Evolutionary conservation across 1,284 basidiomycete species (phyloP).

Genomic region (Ceratobasidium sp.): DNA sequence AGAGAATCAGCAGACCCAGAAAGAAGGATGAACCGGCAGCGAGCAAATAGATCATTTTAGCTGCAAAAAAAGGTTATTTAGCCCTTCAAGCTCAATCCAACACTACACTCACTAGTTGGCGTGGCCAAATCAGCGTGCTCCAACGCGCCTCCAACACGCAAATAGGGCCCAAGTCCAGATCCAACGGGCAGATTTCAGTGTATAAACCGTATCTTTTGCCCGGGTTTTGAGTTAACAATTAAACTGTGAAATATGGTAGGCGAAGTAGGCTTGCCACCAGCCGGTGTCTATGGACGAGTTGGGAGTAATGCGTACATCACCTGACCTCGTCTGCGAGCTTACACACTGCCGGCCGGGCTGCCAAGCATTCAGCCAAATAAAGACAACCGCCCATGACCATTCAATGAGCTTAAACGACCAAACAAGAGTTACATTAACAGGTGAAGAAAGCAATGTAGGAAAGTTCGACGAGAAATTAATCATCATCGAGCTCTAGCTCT

Average conservation of each 20-base stretch:
- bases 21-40: not conserved
- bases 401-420: not conserved
- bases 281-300: not conserved
- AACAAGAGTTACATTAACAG: not conserved
- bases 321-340: conserved; percentile 17
- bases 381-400: not conserved
- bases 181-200: not conserved
- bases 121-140: conserved; percentile 8
- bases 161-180: conserved; percentile 1
- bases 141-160: not conserved
- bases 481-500: conserved; percentile 41
- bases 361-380: conserved; percentile 7
- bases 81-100: not conserved
- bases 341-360: not conserved
- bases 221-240: not conserved
- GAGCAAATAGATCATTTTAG: conserved; percentile 25
- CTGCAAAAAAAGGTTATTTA: conserved; percentile 6
- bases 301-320: conserved; percentile 18
- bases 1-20: conserved; percentile 8
- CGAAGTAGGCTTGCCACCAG: not conserved
- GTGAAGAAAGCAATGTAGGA: not conserved
- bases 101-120: conserved; percentile 7
- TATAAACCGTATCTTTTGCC: not conserved
- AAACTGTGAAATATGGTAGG: conserved; percentile 7
- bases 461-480: not conserved